Conservation (phyloP, 2,329 filamentous ascomycete species). For the Neofusicoccum parvum region DNA sequence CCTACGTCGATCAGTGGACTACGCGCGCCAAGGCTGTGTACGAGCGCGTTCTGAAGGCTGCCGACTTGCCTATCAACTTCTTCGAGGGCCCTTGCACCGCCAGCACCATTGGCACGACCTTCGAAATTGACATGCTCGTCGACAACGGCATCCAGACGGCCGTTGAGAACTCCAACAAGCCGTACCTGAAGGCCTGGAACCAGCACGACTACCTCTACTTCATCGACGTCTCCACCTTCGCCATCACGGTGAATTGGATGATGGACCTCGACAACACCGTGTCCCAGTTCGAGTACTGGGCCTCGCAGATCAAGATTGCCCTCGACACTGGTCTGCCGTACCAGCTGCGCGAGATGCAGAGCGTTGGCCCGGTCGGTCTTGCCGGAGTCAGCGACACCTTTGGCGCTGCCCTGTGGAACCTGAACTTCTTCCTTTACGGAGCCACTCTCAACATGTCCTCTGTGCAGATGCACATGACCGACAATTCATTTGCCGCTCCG, state of each 20-base stretch:
- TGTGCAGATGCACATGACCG: constrained; percentile 58
- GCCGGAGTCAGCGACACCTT: constrained; percentile 52
- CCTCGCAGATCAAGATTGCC: constrained; percentile 46
- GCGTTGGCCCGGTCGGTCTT: constrained; percentile 53
- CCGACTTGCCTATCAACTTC: constrained; percentile 42
- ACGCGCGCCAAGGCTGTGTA: constrained; percentile 48
- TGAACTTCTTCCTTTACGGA: constrained; percentile 56
- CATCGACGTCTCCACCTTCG: constrained; percentile 49
- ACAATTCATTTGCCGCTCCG: constrained; percentile 54
- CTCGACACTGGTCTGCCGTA: constrained; percentile 48
- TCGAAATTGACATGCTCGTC: constrained; percentile 48
- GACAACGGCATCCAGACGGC: constrained; percentile 42
- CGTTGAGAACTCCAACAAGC: constrained; percentile 36
- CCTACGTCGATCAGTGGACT: constrained; percentile 51
- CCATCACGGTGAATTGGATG: constrained; percentile 48
- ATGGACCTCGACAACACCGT: constrained; percentile 51
- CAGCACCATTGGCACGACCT: constrained; percentile 55
- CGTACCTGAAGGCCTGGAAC: constrained; percentile 50
- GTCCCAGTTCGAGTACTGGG: constrained; percentile 52
- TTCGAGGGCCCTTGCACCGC: constrained; percentile 55
- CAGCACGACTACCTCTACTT: constrained; percentile 59
- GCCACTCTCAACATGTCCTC: constrained; percentile 51
- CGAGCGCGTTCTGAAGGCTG: constrained; percentile 48
- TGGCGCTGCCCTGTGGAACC: constrained; percentile 53
- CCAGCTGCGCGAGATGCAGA: constrained; percentile 55